phyloP scores from a whole-genome alignment of 2,329 filamentous ascomycete species.

The Phialophora expanda region DNA sequence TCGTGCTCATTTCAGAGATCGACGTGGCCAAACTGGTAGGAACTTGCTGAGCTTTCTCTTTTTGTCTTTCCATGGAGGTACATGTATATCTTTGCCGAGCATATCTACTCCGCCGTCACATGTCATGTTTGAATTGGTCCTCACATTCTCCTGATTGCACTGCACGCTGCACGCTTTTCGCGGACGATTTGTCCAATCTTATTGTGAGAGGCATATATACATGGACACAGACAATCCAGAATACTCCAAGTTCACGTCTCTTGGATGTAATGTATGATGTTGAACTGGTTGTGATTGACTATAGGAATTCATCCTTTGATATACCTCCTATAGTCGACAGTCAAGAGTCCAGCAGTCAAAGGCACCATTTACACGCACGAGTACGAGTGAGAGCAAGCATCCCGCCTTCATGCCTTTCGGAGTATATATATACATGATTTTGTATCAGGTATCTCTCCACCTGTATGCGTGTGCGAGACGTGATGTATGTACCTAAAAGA shows the following conservation, averaged over 20 bases:
- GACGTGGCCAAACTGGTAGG: neutral
- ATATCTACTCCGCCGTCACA: neutral
- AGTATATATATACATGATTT: no score
- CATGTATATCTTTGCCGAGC: neutral
- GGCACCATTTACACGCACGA: no score
- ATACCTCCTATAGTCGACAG: no score
- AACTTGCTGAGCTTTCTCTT: neutral
- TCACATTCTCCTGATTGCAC: neutral
- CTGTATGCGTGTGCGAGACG: no score
- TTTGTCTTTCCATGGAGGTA: neutral
- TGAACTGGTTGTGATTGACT: neutral
- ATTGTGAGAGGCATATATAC: neutral
- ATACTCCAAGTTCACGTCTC: neutral
- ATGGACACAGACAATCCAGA: neutral
- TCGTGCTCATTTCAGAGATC: neutral
- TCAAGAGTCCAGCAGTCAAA: no score
- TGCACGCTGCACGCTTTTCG: no score
- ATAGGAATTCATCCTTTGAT: neutral
- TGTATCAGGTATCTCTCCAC: no score
- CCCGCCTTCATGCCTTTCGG: no score
- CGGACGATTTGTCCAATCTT: neutral
- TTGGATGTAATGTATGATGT: neutral
- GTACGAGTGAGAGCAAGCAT: no score
- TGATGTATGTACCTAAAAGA: no score
- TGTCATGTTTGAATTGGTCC: neutral